These are phyloP conservation scores for Penicillium pancosmium DNA, from an alignment of 495 filamentous ascomycete genomes.

Conservation along the genomic window DNA sequence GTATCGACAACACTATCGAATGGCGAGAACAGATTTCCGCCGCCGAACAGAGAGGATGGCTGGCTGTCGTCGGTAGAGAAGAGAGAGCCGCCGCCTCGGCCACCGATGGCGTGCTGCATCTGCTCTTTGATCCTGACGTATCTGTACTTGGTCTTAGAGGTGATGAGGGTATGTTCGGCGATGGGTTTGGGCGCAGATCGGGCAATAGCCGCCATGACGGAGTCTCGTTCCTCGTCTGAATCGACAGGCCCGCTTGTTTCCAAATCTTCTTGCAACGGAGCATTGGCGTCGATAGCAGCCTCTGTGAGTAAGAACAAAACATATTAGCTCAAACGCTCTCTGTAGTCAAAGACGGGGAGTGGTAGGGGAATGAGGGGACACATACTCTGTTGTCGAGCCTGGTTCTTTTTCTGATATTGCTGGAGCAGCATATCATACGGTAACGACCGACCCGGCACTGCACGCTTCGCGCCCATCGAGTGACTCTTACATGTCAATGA, in stretches of 20 bases:
- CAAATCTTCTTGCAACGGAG: constrained; percentile 82
- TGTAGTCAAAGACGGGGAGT: background rate
- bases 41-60: constrained; percentile 26
- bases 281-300: constrained; percentile 90
- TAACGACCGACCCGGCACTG: constrained; percentile 83
- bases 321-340: background rate
- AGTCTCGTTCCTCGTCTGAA: constrained; percentile 87
- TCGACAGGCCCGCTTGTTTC: constrained; percentile 79
- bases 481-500: constrained; percentile 97
- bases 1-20: constrained; percentile 28
- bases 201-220: constrained; percentile 81
- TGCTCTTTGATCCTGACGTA: constrained; percentile 87
- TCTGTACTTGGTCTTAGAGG: constrained; percentile 73
- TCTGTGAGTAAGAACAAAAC: constrained; percentile 50
- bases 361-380: constrained; percentile 5
- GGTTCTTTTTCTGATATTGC: constrained; percentile 98
- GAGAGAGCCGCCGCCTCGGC: constrained; percentile 45
- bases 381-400: constrained; percentile 93
- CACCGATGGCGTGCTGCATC: constrained; percentile 71
- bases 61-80: constrained; percentile 46
- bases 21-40: constrained; percentile 38
- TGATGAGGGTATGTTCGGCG: constrained; percentile 64
- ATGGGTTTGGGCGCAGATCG: constrained; percentile 76
- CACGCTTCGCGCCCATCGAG: constrained; percentile 92
- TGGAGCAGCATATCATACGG: constrained; percentile 94